phyloP scores from a whole-genome alignment of 352 stramenopile species.

The Pythium utonaiense region DNA sequence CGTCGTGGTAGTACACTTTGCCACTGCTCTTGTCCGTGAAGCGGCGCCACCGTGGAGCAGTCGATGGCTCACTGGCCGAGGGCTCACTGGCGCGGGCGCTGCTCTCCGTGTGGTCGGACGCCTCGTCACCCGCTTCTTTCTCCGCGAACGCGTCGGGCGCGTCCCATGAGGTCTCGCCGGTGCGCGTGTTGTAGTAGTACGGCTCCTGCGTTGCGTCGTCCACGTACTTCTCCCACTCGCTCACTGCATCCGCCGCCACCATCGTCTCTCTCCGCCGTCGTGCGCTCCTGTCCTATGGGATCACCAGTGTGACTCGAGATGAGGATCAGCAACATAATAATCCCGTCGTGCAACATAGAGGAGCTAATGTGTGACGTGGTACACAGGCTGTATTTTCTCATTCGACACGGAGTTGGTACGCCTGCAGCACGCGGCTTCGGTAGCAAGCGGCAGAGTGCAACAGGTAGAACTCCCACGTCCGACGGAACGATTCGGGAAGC shows the following conservation, averaged over 20 bases:
- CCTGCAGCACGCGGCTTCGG: constrained; percentile 59
- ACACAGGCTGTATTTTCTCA: constrained; percentile 18
- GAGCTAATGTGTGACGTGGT: constrained; percentile 22
- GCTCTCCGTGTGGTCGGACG: background rate
- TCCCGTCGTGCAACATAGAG: constrained; percentile 10
- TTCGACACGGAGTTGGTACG: constrained; percentile 60
- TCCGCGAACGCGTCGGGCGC: constrained; percentile 38
- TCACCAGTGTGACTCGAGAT: background rate
- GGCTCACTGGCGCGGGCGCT: background rate
- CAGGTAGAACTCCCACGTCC: constrained; percentile 89
- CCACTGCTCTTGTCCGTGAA: constrained; percentile 60
- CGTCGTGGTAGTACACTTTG: constrained; percentile 72
- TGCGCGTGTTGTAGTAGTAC: constrained; percentile 78
- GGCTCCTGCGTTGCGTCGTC: constrained; percentile 52
- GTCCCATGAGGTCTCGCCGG: constrained; percentile 75
- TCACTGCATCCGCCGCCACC: background rate
- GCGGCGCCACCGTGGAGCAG: constrained; percentile 44
- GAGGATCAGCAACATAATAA: constrained; percentile 7
- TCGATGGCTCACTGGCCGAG: constrained; percentile 8
- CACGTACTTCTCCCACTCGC: constrained; percentile 66
- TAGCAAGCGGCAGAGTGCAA: constrained; percentile 85
- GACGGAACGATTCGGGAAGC: constrained; percentile 74
- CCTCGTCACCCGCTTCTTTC: background rate
- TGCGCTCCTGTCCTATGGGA: background rate
- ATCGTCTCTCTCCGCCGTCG: background rate